Conservation (phyloP, 768 basidiomycete genomes). For the Termitomyces eurrhizus region DNA sequence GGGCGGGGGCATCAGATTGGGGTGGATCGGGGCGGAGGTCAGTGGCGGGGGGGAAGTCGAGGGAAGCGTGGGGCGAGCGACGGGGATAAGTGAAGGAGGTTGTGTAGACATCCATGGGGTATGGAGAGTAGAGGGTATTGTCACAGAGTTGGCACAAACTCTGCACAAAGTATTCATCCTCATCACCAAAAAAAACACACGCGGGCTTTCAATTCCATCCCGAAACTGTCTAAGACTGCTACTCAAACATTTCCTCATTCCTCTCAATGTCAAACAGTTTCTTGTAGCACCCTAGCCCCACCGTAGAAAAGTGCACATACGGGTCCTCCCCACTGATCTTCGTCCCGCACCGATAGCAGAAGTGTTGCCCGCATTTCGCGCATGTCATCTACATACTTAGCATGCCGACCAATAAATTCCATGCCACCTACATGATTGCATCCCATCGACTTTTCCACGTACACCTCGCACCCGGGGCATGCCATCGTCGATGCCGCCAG, state of each 20-base stretch:
- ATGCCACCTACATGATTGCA: constrained; percentile 78
- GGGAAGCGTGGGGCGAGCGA: constrained; percentile 65
- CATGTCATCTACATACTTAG: constrained; percentile 63
- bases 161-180: constrained; percentile 2
- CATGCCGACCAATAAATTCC: neutral
- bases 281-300: constrained; percentile 50
- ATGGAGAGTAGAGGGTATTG: constrained; percentile 49
- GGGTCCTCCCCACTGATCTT: constrained; percentile 48
- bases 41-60: constrained; percentile 52
- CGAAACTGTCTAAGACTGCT: constrained; percentile 14
- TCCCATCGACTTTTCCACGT: constrained; percentile 73
- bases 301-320: constrained; percentile 65
- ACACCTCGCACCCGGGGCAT: constrained; percentile 70
- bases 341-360: constrained; percentile 76
- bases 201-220: constrained; percentile 35
- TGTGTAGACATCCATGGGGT: constrained; percentile 90
- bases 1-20: constrained; percentile 34
- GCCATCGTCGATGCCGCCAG: constrained; percentile 61
- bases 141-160: constrained; percentile 41
- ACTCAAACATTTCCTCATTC: constrained; percentile 17
- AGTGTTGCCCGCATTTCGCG: constrained; percentile 69
- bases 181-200: constrained; percentile 23
- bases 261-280: constrained; percentile 59
- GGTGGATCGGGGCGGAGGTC: constrained; percentile 38
- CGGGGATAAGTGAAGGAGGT: constrained; percentile 92